phyloP scores from a whole-genome alignment of 805 yeast genomes.

The Wickerhamomyces bovis region DNA sequence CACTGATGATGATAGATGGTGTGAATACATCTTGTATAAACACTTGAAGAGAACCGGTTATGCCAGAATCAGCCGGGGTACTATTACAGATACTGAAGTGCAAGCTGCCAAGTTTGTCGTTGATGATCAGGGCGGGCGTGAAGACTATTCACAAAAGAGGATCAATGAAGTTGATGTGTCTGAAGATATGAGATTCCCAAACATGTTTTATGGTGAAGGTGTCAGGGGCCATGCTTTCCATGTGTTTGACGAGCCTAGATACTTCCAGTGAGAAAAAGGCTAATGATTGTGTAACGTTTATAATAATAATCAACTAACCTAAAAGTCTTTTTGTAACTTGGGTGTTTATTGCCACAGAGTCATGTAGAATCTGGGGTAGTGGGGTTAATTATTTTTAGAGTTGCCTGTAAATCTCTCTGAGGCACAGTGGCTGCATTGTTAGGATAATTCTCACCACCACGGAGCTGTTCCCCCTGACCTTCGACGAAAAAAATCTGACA shows the following conservation, averaged over 20 bases:
- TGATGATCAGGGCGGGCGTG: conserved; percentile 13
- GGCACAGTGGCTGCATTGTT: too few species aligned
- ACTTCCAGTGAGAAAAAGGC: conserved; percentile 9
- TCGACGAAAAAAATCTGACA: neutral
- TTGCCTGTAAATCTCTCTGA: too few species aligned
- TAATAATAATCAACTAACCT: too few species aligned
- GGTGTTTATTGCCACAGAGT: neutral
- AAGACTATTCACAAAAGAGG: conserved; percentile 49
- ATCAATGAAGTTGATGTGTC: conserved; percentile 52
- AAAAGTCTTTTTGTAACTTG: too few species aligned
- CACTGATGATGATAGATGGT: conserved; percentile 96
- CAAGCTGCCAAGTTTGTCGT: conserved; percentile 83
- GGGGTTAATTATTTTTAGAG: neutral
- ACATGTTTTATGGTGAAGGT: conserved; percentile 78
- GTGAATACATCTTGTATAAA: conserved; percentile 90
- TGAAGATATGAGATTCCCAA: conserved; percentile 68
- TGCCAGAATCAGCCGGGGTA: conserved; percentile 87
- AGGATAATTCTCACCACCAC: too few species aligned
- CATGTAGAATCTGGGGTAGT: neutral
- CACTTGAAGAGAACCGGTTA: conserved; percentile 83
- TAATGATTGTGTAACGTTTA: too few species aligned
- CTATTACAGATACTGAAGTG: conserved; percentile 94
- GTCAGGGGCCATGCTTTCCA: conserved; percentile 91
- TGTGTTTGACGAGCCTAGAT: conserved; percentile 85
- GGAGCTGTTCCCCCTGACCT: too few species aligned